Percentiles rank a stretch among this genome's conserved stretches.
These are phyloP conservation scores for Elaeis oleifera DNA, from an alignment of 202 grass and related monocot genomes.

Conservation along the genomic window DNA sequence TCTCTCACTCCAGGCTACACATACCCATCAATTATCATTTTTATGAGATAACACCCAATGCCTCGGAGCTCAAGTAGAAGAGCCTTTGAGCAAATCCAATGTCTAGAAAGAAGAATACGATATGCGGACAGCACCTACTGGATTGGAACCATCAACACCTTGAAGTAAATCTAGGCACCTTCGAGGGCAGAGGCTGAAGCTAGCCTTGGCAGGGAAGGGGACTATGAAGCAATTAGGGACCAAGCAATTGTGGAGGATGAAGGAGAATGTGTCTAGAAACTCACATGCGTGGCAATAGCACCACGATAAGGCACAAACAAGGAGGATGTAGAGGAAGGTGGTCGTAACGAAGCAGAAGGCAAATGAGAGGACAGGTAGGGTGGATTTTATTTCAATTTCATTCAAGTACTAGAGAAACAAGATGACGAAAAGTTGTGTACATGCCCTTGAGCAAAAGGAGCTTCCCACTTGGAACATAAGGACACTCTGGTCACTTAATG, in stretches of 20 bases:
- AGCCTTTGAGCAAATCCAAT: constrained; percentile 25
- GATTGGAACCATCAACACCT: constrained; percentile 33
- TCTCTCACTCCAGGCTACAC: constrained; percentile 39
- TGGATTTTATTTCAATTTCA: too few species aligned
- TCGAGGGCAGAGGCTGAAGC: constrained; percentile 24
- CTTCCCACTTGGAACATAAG: too few species aligned
- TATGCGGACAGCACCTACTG: constrained; percentile 32
- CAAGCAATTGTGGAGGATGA: constrained; percentile 33
- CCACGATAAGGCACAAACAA: constrained; percentile 39
- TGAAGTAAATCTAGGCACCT: constrained; percentile 40
- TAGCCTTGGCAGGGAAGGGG: constrained; percentile 33
- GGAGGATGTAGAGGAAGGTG: constrained; percentile 58
- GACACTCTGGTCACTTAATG: too few species aligned
- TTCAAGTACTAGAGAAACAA: too few species aligned
- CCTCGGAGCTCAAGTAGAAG: constrained; percentile 26
- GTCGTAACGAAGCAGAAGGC: constrained; percentile 26
- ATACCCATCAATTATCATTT: constrained; percentile 43
- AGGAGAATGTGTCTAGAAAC: constrained; percentile 36
- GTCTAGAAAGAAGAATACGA: constrained; percentile 47
- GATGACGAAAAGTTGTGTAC: too few species aligned
- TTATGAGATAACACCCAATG: constrained; percentile 47
- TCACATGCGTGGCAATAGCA: constrained; percentile 19
- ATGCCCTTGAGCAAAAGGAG: too few species aligned
- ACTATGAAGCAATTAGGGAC: constrained; percentile 45
- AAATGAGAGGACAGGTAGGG: too few species aligned